Conservation (phyloP, 257 asterid species). For the Buddleja alternifolia region DNA sequence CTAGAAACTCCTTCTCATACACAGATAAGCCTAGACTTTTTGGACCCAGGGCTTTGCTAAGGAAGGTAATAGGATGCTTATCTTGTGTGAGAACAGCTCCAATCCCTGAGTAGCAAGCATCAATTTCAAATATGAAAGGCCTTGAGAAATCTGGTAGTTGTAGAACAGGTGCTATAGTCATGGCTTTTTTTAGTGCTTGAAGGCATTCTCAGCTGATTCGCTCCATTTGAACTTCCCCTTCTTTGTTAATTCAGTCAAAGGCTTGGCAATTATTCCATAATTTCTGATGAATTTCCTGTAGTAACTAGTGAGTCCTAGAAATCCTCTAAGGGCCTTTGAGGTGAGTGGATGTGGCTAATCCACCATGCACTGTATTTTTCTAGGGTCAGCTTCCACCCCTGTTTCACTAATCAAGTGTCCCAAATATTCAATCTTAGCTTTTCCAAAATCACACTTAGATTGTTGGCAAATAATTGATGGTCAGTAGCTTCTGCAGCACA, state of each 20-base stretch:
- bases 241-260: neutral
- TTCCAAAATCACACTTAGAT: neutral
- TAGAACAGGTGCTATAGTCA: neutral
- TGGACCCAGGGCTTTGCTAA: neutral
- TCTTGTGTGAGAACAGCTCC: neutral
- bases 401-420: neutral
- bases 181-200: neutral
- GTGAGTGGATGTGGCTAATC: neutral
- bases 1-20: constrained; percentile 6
- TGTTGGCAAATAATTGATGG: no score
- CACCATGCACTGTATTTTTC: neutral
- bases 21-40: neutral
- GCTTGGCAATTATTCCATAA: neutral
- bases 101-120: neutral
- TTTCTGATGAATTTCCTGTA: neutral
- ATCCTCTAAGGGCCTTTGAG: neutral
- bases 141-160: neutral
- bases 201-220: neutral
- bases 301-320: neutral
- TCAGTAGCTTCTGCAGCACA: no score
- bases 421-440: neutral
- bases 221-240: neutral
- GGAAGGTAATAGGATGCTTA: neutral
- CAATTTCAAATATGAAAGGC: neutral
- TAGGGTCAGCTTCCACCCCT: neutral